Conservation (phyloP, 441 rosid species). For the Syzygium syzygioides region DNA sequence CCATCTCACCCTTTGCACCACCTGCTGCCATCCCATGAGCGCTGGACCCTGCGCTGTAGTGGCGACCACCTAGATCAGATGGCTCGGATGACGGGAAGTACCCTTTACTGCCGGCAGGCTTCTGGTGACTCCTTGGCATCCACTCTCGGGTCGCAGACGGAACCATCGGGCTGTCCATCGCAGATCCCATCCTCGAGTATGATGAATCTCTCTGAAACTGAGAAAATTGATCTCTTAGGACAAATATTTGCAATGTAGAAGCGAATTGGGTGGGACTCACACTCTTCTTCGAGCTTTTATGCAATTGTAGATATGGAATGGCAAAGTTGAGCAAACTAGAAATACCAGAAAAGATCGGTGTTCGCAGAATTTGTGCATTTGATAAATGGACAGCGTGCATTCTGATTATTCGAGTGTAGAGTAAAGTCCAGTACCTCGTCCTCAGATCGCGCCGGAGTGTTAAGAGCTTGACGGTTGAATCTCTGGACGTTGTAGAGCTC, state of each 20-base stretch:
- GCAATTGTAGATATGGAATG: too few relatives aligned
- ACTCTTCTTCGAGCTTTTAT: not conserved
- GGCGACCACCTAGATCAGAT: conserved; percentile 33
- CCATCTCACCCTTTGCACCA: conserved; percentile 38
- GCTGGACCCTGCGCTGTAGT: conserved; percentile 48
- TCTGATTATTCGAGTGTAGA: not conserved
- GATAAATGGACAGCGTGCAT: not conserved
- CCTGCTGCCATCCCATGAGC: conserved; percentile 26
- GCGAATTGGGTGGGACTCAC: not conserved
- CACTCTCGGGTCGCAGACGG: conserved; percentile 42
- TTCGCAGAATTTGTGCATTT: not conserved
- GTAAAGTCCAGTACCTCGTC: conserved; percentile 56
- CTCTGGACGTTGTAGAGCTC: conserved; percentile 97
- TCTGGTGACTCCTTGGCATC: conserved; percentile 79
- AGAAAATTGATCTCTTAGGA: not conserved
- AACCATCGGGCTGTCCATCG: conserved; percentile 66
- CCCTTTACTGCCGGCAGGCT: conserved; percentile 38
- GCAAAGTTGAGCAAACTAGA: too few relatives aligned
- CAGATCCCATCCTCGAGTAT: conserved; percentile 68
- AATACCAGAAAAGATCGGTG: too few relatives aligned
- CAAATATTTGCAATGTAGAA: not conserved
- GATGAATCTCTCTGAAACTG: conserved; percentile 72
- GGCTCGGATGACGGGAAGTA: conserved; percentile 17
- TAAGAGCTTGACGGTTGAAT: conserved; percentile 93
- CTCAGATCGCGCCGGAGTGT: conserved; percentile 86